These are phyloP conservation scores for Psilocybe tampanensis DNA, from an alignment of 768 basidiomycete genomes.

Conservation along the genomic window DNA sequence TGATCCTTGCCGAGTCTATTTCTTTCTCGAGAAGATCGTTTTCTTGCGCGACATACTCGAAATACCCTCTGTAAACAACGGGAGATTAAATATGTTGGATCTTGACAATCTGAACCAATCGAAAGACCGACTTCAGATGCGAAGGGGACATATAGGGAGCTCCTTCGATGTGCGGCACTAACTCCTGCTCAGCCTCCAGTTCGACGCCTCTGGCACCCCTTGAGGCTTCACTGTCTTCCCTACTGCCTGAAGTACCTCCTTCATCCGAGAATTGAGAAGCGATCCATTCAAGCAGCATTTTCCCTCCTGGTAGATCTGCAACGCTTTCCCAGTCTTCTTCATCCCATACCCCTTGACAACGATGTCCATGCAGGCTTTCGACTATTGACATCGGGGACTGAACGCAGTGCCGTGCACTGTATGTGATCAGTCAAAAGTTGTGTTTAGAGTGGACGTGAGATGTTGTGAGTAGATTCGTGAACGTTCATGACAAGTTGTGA, in stretches of 20 bases:
- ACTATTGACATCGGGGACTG: too few species aligned
- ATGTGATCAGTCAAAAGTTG: too few species aligned
- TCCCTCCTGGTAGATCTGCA: constrained; percentile 12
- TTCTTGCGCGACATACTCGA: constrained; percentile 13
- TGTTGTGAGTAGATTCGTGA: too few species aligned
- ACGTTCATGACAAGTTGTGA: too few species aligned
- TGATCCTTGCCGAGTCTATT: constrained; percentile 7
- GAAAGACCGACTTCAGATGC: too few species aligned
- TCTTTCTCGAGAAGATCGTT: constrained; percentile 16
- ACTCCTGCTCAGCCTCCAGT: neutral
- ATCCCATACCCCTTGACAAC: neutral
- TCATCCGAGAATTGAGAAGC: constrained; percentile 4
- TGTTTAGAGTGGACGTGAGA: too few species aligned
- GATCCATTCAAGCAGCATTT: constrained; percentile 17
- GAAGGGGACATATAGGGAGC: too few species aligned
- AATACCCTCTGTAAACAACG: constrained; percentile 12
- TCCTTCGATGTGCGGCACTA: neutral
- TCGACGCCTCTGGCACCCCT: neutral
- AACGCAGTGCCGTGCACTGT: too few species aligned
- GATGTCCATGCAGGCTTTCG: neutral
- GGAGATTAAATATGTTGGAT: too few species aligned
- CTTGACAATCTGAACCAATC: too few species aligned
- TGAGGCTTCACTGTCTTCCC: too few species aligned
- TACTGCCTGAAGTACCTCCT: neutral
- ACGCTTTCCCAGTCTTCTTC: constrained; percentile 1